Percentiles rank a stretch among this genome's conserved stretches.
These are phyloP conservation scores for Amphibolis antarctica DNA, from an alignment of 106 monocot genomes.

Conservation along the genomic window DNA sequence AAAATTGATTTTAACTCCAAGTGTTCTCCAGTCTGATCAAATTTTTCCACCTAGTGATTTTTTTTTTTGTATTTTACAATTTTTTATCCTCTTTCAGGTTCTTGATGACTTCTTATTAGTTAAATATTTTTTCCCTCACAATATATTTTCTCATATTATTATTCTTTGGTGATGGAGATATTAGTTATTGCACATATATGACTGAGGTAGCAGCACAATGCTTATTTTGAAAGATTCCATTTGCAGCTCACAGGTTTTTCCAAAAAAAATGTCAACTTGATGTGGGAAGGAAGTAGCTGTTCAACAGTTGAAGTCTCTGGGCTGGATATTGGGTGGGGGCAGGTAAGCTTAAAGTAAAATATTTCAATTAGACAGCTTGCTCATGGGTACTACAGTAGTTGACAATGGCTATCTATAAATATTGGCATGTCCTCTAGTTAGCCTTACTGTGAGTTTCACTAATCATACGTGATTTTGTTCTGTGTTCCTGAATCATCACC, in stretches of 20 bases:
- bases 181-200: neutral
- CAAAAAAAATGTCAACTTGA: slow-evolving; percentile 35
- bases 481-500: no score
- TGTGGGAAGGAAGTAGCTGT: slow-evolving; percentile 43
- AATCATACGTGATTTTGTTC: neutral
- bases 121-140: no score
- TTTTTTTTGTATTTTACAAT: neutral
- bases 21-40: no score
- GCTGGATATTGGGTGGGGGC: slow-evolving; percentile 96
- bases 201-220: no score
- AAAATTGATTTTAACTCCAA: neutral
- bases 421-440: neutral
- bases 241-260: slow-evolving; percentile 62
- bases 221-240: neutral
- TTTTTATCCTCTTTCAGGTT: no score
- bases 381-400: neutral
- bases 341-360: slow-evolving; percentile 31
- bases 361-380: neutral
- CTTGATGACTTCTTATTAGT: no score
- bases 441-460: neutral
- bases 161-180: neutral
- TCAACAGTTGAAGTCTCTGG: slow-evolving; percentile 89
- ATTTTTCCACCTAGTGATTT: no score
- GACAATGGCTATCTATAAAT: neutral
- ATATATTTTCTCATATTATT: neutral